Conservation (phyloP, 805 yeast genomes). For the Nakazawaea peltata region DNA sequence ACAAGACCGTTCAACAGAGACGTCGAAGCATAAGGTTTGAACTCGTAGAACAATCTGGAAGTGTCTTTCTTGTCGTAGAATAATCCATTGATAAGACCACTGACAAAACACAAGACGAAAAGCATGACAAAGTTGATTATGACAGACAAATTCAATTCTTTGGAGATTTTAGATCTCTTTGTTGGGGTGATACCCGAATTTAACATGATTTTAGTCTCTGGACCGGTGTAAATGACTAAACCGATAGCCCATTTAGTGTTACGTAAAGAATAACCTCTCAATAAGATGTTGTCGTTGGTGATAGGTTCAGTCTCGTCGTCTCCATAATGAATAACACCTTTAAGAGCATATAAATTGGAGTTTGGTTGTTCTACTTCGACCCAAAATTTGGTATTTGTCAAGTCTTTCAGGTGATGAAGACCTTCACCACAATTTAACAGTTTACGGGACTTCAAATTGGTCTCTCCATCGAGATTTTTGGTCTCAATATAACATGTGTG, state of each 20-base stretch:
- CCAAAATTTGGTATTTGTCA: constrained; percentile 48
- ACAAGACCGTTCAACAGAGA: constrained; percentile 65
- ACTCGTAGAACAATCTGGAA: constrained; percentile 62
- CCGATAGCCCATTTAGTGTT: constrained; percentile 84
- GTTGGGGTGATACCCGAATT: constrained; percentile 78
- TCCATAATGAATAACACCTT: constrained; percentile 54
- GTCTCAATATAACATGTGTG: constrained; percentile 68
- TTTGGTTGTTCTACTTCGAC: constrained; percentile 84
- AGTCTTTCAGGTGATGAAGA: constrained; percentile 38
- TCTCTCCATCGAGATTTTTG: constrained; percentile 74
- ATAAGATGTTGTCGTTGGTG: constrained; percentile 57
- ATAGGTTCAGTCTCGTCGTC: constrained; percentile 50
- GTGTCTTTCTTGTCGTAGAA: constrained; percentile 38
- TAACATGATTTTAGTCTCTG: constrained; percentile 73
- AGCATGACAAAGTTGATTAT: constrained; percentile 55
- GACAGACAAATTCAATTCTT: constrained; percentile 66
- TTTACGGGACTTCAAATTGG: constrained; percentile 70
- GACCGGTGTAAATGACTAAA: constrained; percentile 67
- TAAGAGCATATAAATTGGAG: constrained; percentile 66
- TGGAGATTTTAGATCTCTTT: constrained; percentile 64
- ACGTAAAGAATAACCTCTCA: constrained; percentile 73
- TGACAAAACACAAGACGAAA: constrained; percentile 58
- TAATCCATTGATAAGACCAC: constrained; percentile 67
- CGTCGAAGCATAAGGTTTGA: constrained; percentile 58
- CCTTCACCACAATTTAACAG: constrained; percentile 51